Evolutionary conservation across 1,284 basidiomycete species (phyloP).

Genomic region (Sanghuangporus weigelae): DNA sequence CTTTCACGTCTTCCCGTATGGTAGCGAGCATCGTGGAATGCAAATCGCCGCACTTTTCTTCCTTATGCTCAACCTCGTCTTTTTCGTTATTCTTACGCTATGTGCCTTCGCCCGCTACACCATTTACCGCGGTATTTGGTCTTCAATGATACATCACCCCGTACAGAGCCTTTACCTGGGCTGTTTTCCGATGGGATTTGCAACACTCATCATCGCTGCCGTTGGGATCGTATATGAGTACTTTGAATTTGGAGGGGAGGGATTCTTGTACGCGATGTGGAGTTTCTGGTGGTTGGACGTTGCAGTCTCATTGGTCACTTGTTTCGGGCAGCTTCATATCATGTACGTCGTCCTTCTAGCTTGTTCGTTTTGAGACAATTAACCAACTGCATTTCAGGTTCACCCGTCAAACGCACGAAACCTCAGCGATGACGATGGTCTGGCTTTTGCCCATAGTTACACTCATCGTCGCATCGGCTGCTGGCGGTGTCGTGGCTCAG

Average conservation of each 20-base stretch:
- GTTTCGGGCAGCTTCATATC: slow-evolving; percentile 59
- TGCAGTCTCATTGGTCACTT: slow-evolving; percentile 50
- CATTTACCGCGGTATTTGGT: slow-evolving; percentile 53
- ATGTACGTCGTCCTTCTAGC: slow-evolving; percentile 41
- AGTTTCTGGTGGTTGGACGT: slow-evolving; percentile 72
- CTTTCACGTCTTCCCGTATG: slow-evolving; percentile 51
- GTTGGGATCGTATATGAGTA: slow-evolving; percentile 37
- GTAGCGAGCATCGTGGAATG: slow-evolving; percentile 34
- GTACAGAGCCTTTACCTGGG: slow-evolving; percentile 64
- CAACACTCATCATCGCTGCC: slow-evolving; percentile 56
- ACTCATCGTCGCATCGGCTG: slow-evolving; percentile 61
- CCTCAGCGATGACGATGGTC: slow-evolving; percentile 50
- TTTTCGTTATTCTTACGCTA: slow-evolving; percentile 55
- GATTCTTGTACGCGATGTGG: slow-evolving; percentile 60
- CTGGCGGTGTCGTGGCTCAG: slow-evolving; percentile 55
- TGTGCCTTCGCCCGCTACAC: slow-evolving; percentile 48
- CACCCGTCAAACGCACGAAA: slow-evolving; percentile 53
- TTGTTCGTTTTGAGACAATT: background rate
- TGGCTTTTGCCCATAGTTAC: slow-evolving; percentile 75
- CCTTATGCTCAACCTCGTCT: slow-evolving; percentile 60
- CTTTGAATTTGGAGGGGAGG: slow-evolving; percentile 45
- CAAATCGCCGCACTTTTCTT: slow-evolving; percentile 44
- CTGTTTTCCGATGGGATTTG: slow-evolving; percentile 66
- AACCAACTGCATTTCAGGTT: slow-evolving; percentile 39
- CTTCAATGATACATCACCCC: slow-evolving; percentile 52